Base-by-base conservation (phyloP, 2,329 filamentous ascomycete genomes). In the Biscogniauxia sp. region DNA sequence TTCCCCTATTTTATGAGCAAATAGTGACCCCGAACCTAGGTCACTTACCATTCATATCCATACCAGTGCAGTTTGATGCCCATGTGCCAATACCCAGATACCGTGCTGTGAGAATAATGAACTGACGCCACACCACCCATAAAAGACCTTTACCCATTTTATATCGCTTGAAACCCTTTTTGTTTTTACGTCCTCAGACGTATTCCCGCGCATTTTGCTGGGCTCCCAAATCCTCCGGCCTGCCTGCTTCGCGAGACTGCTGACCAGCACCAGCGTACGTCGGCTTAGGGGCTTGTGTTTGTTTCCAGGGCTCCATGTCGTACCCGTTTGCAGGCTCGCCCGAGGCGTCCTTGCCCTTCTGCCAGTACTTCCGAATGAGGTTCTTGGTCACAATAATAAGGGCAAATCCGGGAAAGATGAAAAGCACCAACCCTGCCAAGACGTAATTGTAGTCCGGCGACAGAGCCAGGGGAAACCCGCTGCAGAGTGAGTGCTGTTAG, bases 391-490 rank as follows among this genome's bases (percentile, higher is more conserved):
- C 65, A 20, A 82, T 65, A 25, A 75, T 66, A 23, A 77, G 67
- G 3, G 73, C 55, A 54, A 80, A 70, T 32, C 75, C 71, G 5
- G 82, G 71, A 61, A 79, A 70, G 45, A 81, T 55, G 53, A 81
- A 72, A 54, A 84, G 72, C 32, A 84, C 71, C 32, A 84, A 69
- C 23, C 76, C 79, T 8, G 79, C 76, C n/a, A 85, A 77, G 37
- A 80, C 75, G 66, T 77, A 79, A 63, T 80, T 76, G 60, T 78
- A 80, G 53, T 71, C 72, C n/a, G 76, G 67, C 57, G 82, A 81
- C 15, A 80, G 74, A 2, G 85, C 84, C 56, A 88, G 81, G 0
- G 78, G 77, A 69, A 88, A 87, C 23, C 86, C 86, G 5, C 82
- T 85, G 54, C 8, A 55, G 57, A 17, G 23, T 6, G 57, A 17